These are phyloP conservation scores for Pichia eremophila DNA, from an alignment of 805 yeast species.

Conservation along the genomic window DNA sequence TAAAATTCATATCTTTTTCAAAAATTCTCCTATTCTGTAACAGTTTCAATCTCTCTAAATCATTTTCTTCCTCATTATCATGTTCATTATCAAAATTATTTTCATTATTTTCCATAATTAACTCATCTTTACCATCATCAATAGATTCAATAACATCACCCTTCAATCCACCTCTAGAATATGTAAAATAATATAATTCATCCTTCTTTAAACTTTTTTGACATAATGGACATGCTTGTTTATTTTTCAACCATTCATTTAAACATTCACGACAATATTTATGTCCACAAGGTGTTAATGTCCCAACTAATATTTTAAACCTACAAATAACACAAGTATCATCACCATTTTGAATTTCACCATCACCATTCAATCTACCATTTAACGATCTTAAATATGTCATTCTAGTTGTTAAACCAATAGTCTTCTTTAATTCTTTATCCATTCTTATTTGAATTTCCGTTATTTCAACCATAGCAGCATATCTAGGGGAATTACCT, in stretches of 20 bases:
- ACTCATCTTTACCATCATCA: constrained; percentile 2
- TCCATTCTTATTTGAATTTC: constrained; percentile 10
- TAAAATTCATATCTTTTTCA: constrained; percentile 29
- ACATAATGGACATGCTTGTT: constrained; percentile 73
- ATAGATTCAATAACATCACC: constrained; percentile 32
- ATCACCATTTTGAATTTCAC: constrained; percentile 20
- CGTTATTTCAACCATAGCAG: constrained; percentile 13
- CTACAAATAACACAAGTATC: constrained; percentile 73
- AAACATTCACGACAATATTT: constrained; percentile 79
- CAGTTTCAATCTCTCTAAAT: constrained; percentile 14
- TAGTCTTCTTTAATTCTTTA: constrained; percentile 8
- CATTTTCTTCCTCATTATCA: constrained; percentile 1
- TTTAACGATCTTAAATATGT: constrained; percentile 40
- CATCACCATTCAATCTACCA: constrained; percentile 19
- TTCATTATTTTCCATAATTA: constrained; percentile 16
- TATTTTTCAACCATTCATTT: constrained; percentile 52
- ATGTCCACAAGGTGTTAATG: constrained; percentile 87
- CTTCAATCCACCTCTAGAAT: constrained; percentile 40
- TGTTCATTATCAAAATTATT: not conserved
- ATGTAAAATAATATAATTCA: constrained; percentile 65
- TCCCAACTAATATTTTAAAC: constrained; percentile 58
- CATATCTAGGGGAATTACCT: constrained; percentile 13
- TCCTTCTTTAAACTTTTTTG: constrained; percentile 38
- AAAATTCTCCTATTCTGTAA: constrained; percentile 15
- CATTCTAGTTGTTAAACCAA: constrained; percentile 29